Conservation (phyloP, 768 basidiomycete species). For the Mycena vulgaris region DNA sequence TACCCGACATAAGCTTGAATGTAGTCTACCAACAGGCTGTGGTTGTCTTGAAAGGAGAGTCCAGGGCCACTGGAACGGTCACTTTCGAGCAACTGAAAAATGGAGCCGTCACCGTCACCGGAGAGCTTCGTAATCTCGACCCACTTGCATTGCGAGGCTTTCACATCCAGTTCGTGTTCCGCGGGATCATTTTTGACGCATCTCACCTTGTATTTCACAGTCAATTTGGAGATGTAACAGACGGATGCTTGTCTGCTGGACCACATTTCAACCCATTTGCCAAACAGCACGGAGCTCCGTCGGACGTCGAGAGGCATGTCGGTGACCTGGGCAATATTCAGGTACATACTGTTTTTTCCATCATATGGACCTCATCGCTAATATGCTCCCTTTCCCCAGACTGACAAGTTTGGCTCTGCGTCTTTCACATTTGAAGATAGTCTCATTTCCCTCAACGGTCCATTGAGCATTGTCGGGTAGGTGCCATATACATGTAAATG, state of each 20-base stretch:
- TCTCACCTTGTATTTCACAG: slow-evolving; percentile 33
- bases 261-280: slow-evolving; percentile 84
- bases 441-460: slow-evolving; percentile 77
- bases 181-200: background rate
- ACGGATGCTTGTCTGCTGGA: slow-evolving; percentile 80
- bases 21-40: slow-evolving; percentile 45
- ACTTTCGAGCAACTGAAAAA: slow-evolving; percentile 70
- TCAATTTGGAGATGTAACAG: slow-evolving; percentile 72
- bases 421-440: slow-evolving; percentile 71
- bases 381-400: slow-evolving; percentile 40
- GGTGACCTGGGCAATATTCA: slow-evolving; percentile 84
- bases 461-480: slow-evolving; percentile 79
- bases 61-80: slow-evolving; percentile 74
- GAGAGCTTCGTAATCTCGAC: slow-evolving; percentile 73
- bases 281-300: slow-evolving; percentile 76
- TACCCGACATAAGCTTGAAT: background rate
- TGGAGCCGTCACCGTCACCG: slow-evolving; percentile 73
- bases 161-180: slow-evolving; percentile 79
- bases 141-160: slow-evolving; percentile 76
- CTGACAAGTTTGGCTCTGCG: slow-evolving; percentile 71
- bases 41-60: slow-evolving; percentile 74
- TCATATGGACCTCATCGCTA: background rate
- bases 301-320: slow-evolving; percentile 67
- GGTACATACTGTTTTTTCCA: background rate
- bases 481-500: slow-evolving; percentile 38